phyloP scores from a whole-genome alignment of 495 filamentous ascomycete species.

The Tirmania nivea region DNA sequence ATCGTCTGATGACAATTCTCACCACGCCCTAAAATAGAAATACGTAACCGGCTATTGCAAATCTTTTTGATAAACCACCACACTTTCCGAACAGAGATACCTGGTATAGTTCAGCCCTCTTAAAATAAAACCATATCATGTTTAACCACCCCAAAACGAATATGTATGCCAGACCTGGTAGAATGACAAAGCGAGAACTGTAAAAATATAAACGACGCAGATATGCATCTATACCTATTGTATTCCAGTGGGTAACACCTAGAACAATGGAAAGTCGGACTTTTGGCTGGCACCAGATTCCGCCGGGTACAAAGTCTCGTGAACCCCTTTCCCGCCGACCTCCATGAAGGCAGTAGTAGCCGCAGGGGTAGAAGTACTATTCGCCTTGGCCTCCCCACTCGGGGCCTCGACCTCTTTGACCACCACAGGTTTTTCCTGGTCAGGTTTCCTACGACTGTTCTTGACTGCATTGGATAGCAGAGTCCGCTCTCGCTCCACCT shows the following conservation, averaged over 20 bases:
- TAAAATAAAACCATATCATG: no score
- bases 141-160: no score
- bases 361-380: constrained; percentile 25
- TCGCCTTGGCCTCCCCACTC: constrained; percentile 28
- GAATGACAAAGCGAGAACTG: no score
- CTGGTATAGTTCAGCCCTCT: no score
- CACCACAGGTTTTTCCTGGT: constrained; percentile 9
- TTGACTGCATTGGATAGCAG: constrained; percentile 50
- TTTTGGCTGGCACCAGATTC: neutral
- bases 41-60: no score
- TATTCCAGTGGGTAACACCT: neutral
- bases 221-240: no score
- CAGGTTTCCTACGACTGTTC: constrained; percentile 56
- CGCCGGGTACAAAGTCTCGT: constrained; percentile 13
- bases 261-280: neutral
- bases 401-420: constrained; percentile 15
- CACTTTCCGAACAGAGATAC: no score
- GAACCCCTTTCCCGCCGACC: constrained; percentile 15
- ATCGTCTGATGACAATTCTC: no score
- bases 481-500: constrained; percentile 59
- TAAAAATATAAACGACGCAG: no score
- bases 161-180: no score
- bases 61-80: no score
- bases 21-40: no score
- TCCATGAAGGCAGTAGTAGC: constrained; percentile 17